Evolutionary conservation across 306 rosid species (phyloP), one percentile per base, ranked within the genome.

Genomic region (Lupinus albus): DNA sequence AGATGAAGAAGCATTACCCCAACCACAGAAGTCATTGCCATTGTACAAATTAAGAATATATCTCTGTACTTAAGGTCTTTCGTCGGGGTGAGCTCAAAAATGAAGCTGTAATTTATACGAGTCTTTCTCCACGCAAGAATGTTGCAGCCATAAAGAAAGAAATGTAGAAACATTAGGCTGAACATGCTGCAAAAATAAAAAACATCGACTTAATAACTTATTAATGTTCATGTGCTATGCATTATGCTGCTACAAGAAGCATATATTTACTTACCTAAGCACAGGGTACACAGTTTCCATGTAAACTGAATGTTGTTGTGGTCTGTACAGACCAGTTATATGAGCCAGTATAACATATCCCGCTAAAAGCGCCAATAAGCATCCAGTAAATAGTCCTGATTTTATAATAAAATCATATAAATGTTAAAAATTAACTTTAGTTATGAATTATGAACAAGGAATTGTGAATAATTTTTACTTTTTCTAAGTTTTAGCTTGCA

Each of bases 241-340:
- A 68, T 11, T 10, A 0, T 14, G n/a, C 1, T 35, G 63, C 6
- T 39, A 35, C 6, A 12, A 66, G 42, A 67, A 17, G 5, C 8
- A 11, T 13, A 11, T 13, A 25, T 72, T 59, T 67, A 60, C 84
- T 78, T 82, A 86, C 99, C 99, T 90, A 66, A 93, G 84, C 65
- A 93, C 82, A 71, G 99, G 99, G 75, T 88, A 93, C 33, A 75
- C 89, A 69, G 97, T 93, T 81, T 93, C 97, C 99, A 93, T 90
- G 82, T 93, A 90, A 25, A 86, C 70, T 51, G 97, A 85, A 57
- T 74, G 63, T 74, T 82, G 76, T 11, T 80, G 84, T 44, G 72
- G 50, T 79, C 75, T 79, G 71, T 93, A 93, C 61, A 85, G 54
- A 38, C 97, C 96, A 15, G 79, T 83, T 5, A 90, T 61, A 80